Conservation (phyloP, 768 basidiomycete genomes). For the Tulasnella sp. region DNA sequence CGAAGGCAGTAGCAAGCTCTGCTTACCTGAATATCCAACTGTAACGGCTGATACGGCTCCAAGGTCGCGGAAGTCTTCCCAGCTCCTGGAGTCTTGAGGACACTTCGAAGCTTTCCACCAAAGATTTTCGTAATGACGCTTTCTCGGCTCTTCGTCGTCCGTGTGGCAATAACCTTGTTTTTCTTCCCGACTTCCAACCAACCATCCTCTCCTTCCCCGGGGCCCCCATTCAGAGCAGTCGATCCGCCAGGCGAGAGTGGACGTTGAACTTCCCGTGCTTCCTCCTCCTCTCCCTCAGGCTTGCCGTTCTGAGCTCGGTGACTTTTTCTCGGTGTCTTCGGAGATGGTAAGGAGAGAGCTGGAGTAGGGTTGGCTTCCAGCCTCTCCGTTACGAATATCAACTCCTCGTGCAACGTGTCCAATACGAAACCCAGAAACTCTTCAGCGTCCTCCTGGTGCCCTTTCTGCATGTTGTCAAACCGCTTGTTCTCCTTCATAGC, state of each 20-base stretch:
- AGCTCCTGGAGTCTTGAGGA: conserved; percentile 72
- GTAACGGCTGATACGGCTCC: conserved; percentile 86
- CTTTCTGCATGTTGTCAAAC: conserved; percentile 91
- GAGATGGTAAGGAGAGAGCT: conserved; percentile 35
- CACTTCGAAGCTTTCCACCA: conserved; percentile 86
- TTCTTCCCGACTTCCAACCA: conserved; percentile 94
- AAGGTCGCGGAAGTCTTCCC: conserved; percentile 79
- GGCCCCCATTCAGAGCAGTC: conserved; percentile 2
- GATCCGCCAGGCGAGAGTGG: conserved; percentile 9
- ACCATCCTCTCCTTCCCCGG: conserved; percentile 52
- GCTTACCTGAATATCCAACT: conserved; percentile 81
- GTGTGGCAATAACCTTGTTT: conserved; percentile 73
- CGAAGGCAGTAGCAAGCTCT: not conserved
- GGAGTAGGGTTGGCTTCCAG: conserved; percentile 41
- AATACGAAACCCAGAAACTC: conserved; percentile 98
- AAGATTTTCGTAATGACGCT: conserved; percentile 90
- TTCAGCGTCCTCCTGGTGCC: conserved; percentile 96
- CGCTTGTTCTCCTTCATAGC: conserved; percentile 90
- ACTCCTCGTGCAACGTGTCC: conserved; percentile 90
- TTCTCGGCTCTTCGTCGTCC: conserved; percentile 73
- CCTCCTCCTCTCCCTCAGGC: conserved; percentile 27
- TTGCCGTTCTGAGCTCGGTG: conserved; percentile 21
- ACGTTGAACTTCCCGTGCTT: conserved; percentile 27
- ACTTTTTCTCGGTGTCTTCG: conserved; percentile 9
- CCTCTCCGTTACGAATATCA: conserved; percentile 61